These are phyloP conservation scores for Debaryomyces udenii DNA, from an alignment of 1,139 yeast species.

Conservation along the genomic window DNA sequence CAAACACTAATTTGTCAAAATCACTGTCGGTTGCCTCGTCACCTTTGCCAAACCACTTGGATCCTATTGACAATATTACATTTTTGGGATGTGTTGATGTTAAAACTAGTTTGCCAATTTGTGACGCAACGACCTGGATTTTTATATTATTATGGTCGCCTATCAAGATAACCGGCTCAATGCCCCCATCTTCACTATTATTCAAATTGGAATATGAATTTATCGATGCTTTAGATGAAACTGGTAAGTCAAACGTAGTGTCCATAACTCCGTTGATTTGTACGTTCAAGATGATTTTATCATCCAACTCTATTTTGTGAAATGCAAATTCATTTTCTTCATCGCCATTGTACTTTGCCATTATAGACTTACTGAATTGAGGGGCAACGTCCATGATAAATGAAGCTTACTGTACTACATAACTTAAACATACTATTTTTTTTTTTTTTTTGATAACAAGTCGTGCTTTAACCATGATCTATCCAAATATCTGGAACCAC, in stretches of 20 bases:
- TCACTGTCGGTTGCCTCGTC: slow-evolving; percentile 36
- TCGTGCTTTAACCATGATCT: no score
- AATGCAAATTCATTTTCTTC: slow-evolving; percentile 28
- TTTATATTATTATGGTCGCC: slow-evolving; percentile 47
- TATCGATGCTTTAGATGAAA: slow-evolving; percentile 37
- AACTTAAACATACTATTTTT: background rate
- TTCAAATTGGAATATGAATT: slow-evolving; percentile 16
- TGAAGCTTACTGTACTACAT: background rate
- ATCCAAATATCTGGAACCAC: no score
- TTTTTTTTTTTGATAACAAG: background rate
- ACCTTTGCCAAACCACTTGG: slow-evolving; percentile 49
- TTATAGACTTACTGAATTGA: slow-evolving; percentile 12
- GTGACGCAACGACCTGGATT: slow-evolving; percentile 45
- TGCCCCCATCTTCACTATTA: slow-evolving; percentile 27
- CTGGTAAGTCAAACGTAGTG: slow-evolving; percentile 45
- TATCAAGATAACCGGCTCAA: slow-evolving; percentile 43
- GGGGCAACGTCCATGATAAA: slow-evolving; percentile 1
- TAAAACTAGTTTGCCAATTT: slow-evolving; percentile 42
- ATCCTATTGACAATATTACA: slow-evolving; percentile 42
- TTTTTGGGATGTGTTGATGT: slow-evolving; percentile 32
- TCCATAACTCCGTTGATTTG: slow-evolving; percentile 44
- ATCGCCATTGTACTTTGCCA: slow-evolving; percentile 19
- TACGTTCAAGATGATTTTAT: slow-evolving; percentile 40
- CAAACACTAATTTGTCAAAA: slow-evolving; percentile 46
- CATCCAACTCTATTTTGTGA: slow-evolving; percentile 40